Base-by-base conservation (phyloP, 1,139 yeast species). In the Yamadazyma mexicana region DNA sequence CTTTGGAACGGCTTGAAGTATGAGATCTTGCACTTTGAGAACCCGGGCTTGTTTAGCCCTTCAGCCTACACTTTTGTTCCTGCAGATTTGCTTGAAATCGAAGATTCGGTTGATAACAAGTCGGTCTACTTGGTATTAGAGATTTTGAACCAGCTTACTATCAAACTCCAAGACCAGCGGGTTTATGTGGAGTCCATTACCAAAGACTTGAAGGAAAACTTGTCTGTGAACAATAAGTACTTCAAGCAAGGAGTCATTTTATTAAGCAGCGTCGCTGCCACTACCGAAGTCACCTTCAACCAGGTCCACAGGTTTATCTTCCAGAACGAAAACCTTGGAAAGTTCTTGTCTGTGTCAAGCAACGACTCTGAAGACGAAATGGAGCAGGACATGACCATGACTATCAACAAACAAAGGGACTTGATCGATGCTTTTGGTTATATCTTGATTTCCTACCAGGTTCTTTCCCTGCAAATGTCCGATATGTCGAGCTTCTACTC, bases 1-100 rank as follows among this genome's bases (percentile, higher is more conserved):
- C 56, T 92, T 6, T 92, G 97, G 96, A 85, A 87, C 49, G 88
- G 95, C 0, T 66, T 92, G 38, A 92, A 91, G 56, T 89, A 80
- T 57, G 97, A 92, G 56, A 74, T 92, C 18, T 67, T 91, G 44
- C 96, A 91, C 58, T 81, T 82, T 34, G 87, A 83, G 15, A 43
- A 39, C 35, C 39, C 44, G 10, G 32, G 54, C 11, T 49, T 61
- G 4, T 67, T 71, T 45, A 31, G 54, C 26, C 59, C 73, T 2
- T 50, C 54, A 12, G 50, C 48, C 2, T 50, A 50, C 31, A 35
- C 33, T 4, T 55, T 70, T 5, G 53, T 67, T 12, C 71, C 74
- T 0, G 53, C 55, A 10, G 58, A 66, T 38, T 59, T 63, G 35
- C 55, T 55, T 4, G 40, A 45, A 1, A n/a, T 43, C 5, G 68